Evolutionary conservation across 2,329 filamentous ascomycete genomes (phyloP).

Genomic region (Colletotrichum phormii): DNA sequence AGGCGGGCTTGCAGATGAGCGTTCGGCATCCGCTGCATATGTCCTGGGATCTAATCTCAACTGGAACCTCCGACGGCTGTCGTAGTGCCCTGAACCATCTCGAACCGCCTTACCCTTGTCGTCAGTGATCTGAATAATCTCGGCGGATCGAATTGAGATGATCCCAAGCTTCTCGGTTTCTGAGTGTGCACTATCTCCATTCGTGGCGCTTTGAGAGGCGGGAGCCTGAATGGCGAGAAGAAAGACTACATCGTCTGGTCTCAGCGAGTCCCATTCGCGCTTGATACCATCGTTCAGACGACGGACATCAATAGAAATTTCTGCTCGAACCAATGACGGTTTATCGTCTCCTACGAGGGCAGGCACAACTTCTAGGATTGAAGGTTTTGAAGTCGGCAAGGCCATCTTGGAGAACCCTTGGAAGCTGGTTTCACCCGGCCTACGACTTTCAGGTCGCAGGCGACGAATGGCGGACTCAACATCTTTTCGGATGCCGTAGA

Average conservation of each 20-base stretch:
- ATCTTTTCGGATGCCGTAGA: conserved; percentile 93
- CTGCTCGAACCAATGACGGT: conserved; percentile 87
- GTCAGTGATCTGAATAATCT: conserved; percentile 87
- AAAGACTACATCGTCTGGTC: conserved; percentile 90
- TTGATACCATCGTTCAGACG: conserved; percentile 81
- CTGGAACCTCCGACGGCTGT: conserved; percentile 78
- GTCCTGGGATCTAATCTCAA: conserved; percentile 83
- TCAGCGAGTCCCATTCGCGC: conserved; percentile 89
- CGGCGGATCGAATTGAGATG: conserved; percentile 80
- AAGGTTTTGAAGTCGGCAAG: conserved; percentile 84
- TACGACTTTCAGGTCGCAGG: conserved; percentile 75
- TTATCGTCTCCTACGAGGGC: conserved; percentile 84
- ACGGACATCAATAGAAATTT: conserved; percentile 86
- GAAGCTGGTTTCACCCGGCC: conserved; percentile 77
- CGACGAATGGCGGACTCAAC: conserved; percentile 85
- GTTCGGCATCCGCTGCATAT: conserved; percentile 82
- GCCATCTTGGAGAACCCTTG: conserved; percentile 93
- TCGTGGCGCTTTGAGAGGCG: conserved; percentile 61
- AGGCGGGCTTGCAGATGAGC: conserved; percentile 71
- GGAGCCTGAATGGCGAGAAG: conserved; percentile 80
- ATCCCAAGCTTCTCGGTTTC: conserved; percentile 75
- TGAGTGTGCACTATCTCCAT: conserved; percentile 59
- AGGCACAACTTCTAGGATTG: conserved; percentile 87
- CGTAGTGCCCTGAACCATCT: conserved; percentile 70
- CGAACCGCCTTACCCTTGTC: conserved; percentile 82